Base-by-base conservation (phyloP, 345 rosid genomes). In the Acer yangbiense region DNA sequence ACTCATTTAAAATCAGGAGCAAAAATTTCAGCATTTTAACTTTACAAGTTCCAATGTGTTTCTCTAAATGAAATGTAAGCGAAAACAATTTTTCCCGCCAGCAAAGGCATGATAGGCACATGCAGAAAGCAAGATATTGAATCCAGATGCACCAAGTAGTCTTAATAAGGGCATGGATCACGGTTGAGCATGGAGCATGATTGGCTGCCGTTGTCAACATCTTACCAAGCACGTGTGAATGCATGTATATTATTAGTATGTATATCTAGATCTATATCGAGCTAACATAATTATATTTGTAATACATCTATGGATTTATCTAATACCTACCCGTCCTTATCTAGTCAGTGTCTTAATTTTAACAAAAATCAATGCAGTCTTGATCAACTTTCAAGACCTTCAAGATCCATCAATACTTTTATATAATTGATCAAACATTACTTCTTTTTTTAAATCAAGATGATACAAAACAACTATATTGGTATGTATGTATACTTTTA, bases 111-210 rank as follows among this genome's bases (percentile, higher is more conserved):
- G 0, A 3, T 29, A 6, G 14, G 9, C n/a, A 10, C 43, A 57
- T 39, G 18, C 69, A 23, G 58, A 39, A 32, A 66, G 52, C 52
- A 41, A 66, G 55, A 55, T 65, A 35, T 29, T 52, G 10, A 20
- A 66, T 50, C 54, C 18, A 39, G 43, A 13, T 52, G 65, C 55
- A 14, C 54, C 32, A 20, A 21, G 43, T 12, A 48, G 4, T 48
- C 14, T 25, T 29, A 74, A 23, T 43, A 67, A 20, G 44, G 54
- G 25, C 39, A 46, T 21, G 17, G 39, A 73, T 11, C 69, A 32
- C 23, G 25, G 32, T 25, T 39, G 72, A 44, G 16, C 57, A 77
- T 16, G 82, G 75, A 52, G 55, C 29, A 20, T 50, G 29, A 39
- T 58, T 58, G 29, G 57, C 23, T 14, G 35, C 41, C 11, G 14